These are phyloP conservation scores for Sordariomycetes sp. DNA, from an alignment of 2,329 filamentous ascomycete genomes.

Conservation along the genomic window DNA sequence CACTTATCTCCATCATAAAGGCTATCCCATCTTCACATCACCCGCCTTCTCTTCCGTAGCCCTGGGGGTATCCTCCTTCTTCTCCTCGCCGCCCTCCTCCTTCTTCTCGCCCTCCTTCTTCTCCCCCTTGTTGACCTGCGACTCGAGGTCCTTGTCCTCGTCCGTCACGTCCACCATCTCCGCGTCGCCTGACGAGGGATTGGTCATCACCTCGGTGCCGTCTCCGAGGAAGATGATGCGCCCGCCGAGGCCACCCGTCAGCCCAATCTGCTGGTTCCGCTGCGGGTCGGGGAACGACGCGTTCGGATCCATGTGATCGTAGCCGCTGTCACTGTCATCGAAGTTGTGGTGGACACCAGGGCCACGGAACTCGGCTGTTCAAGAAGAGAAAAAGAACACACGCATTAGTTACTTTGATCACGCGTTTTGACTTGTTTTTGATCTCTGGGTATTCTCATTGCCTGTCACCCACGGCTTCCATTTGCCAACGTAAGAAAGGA, in stretches of 20 bases:
- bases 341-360: slow-evolving; percentile 73
- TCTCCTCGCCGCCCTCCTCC: not conserved
- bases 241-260: slow-evolving; percentile 55
- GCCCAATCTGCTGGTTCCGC: slow-evolving; percentile 44
- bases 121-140: slow-evolving; percentile 56
- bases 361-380: slow-evolving; percentile 68
- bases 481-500: not conserved
- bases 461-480: not conserved
- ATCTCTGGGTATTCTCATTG: not conserved
- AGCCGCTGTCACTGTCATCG: slow-evolving; percentile 66
- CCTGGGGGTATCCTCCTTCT: not conserved
- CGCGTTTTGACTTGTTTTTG: not conserved
- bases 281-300: slow-evolving; percentile 10
- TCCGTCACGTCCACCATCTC: slow-evolving; percentile 86
- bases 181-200: slow-evolving; percentile 65
- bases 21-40: not conserved
- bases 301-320: slow-evolving; percentile 61
- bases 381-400: slow-evolving; percentile 7
- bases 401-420: slow-evolving; percentile 1
- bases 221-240: slow-evolving; percentile 92
- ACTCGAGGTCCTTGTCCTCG: slow-evolving; percentile 75
- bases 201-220: slow-evolving; percentile 82
- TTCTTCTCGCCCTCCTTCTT: not conserved
- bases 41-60: not conserved
- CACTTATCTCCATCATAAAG: not conserved